Base-by-base conservation (phyloP, 441 rosid genomes). In the Macaranga tanarius region DNA sequence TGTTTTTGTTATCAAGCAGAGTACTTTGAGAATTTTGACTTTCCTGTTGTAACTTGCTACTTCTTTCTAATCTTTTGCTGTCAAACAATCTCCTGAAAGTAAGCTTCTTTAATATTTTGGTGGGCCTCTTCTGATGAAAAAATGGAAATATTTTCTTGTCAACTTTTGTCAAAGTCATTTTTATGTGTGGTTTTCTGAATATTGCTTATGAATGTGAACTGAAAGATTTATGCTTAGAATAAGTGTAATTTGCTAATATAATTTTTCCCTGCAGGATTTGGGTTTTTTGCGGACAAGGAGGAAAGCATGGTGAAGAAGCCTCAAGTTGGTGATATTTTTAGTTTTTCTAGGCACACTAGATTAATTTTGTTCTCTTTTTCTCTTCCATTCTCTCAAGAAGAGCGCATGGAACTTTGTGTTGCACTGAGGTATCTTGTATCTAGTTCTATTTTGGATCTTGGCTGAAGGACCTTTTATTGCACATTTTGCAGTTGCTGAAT, bases 261-360 rank as follows among this genome's bases (percentile, higher is more conserved):
- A 42, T 5, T 42, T 42, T 42, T 10, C 47, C 47, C 13, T 42
- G 31, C 89, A 90, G 93, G 96, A 65, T 92, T 87, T 77, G 95
- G 97, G 22, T 92, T 92, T 80, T 88, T 79, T 42, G 79, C 87
- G 69, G 87, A 88, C 80, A 89, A 84, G 62, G 67, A 85, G 40
- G 95, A 91, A 69, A 82, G 73, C 80, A 82, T 92, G 86, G 45
- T 85, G 73, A 92, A 90, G 83, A 89, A 90, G 70, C 92, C 93
- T 78, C 93, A 92, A 79, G 93, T 89, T 73, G 52, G 86, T 80
- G 62, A n/a, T 22, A 40, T 25, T 22, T 42, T 22, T 67, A 54
- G 38, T 60, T 52, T 80, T 60, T 45, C 2, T 12, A 22, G 42
- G 50, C 69, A 61, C 31, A 44, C n/a, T 73, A 10, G 52, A 17